Evolutionary conservation across 139 green algal genomes (phyloP), one percentile per base, ranked within the genome.

Genomic region (Spirogloea muscicola): DNA sequence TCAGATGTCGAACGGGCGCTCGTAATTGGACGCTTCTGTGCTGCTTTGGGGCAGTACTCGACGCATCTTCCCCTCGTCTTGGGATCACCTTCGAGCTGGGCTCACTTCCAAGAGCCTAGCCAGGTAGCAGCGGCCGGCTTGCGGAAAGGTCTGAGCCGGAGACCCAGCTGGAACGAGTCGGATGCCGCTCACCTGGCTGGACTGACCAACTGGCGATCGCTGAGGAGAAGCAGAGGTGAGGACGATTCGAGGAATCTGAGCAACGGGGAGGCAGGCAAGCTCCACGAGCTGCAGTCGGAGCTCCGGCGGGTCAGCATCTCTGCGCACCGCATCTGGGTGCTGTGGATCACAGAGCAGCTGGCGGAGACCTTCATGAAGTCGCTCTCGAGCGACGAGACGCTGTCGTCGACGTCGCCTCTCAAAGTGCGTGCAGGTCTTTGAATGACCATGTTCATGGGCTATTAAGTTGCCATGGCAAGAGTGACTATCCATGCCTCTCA

Each of bases 291-390:
- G 6, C 66, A 78, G 58, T 51, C 16, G 49, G 27, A 73, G 52
- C 38, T 83, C 44, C 46, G 49, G 0, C 57, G 55, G 3, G 55
- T 83, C 5, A 81, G 76, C 57, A 68, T 83, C 7, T 41, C 52
- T 1, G 86, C 76, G 3, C 81, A 90, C 67, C 48, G 27, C 27
- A 1, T 65, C 3, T 96, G 91, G 91, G 87, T 90, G 0, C 16
- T 1, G 0, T 96, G 91, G 91, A 87, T 85, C 0, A 88, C 82
- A 0, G 27, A 1, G 0, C 74, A 76, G 46, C 68, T 82, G 10
- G 68, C 66, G 25, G 39, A 34, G 1, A 37, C 29, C 31, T 77
- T 79, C 59, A 1, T 16, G 3, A 10, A 42, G 36, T 44, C 48
- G 10, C 55, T 82, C 21, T 29, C 49, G 27, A 49, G 29, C 25